Percentiles rank a stretch among this genome's conserved stretches.
Conservation (phyloP, 805 yeast genomes). For the Candida dendrica region DNA sequence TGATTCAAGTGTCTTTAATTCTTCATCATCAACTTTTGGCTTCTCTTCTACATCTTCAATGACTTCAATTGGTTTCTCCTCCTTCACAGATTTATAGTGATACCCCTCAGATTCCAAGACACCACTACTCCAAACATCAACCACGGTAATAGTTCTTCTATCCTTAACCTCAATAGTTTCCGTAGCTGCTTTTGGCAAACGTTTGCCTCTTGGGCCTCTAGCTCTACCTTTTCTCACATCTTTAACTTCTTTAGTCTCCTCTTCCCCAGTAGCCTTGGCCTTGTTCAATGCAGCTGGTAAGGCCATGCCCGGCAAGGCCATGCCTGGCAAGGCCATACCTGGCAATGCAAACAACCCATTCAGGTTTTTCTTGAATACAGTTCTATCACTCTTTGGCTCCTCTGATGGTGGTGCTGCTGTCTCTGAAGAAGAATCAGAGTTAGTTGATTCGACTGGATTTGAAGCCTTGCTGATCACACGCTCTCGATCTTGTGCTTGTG, state of each 20-base stretch:
- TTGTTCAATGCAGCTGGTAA: constrained; percentile 11
- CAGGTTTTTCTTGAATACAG: constrained; percentile 50
- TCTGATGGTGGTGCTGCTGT: no score
- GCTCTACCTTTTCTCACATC: constrained; percentile 48
- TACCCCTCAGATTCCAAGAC: constrained; percentile 1
- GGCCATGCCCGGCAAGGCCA: constrained; percentile 15
- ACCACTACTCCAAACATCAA: constrained; percentile 16
- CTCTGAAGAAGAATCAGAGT: constrained; percentile 1
- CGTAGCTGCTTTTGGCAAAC: constrained; percentile 51
- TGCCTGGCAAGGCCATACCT: constrained; percentile 33
- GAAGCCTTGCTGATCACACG: constrained; percentile 30
- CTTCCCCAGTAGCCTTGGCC: constrained; percentile 3
- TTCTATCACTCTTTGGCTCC: constrained; percentile 10
- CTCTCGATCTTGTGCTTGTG: constrained; percentile 35
- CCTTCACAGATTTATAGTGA: background rate
- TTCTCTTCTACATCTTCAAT: background rate
- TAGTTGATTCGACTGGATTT: constrained; percentile 14
- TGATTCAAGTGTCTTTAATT: no score
- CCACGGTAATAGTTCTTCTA: constrained; percentile 14
- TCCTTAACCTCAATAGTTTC: constrained; percentile 14
- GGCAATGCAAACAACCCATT: constrained; percentile 57
- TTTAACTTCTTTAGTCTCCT: constrained; percentile 1
- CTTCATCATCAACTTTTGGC: background rate
- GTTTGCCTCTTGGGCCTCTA: constrained; percentile 69
- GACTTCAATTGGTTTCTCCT: background rate